phyloP scores from a whole-genome alignment of 495 filamentous ascomycete species.

The Penicillium herquei region DNA sequence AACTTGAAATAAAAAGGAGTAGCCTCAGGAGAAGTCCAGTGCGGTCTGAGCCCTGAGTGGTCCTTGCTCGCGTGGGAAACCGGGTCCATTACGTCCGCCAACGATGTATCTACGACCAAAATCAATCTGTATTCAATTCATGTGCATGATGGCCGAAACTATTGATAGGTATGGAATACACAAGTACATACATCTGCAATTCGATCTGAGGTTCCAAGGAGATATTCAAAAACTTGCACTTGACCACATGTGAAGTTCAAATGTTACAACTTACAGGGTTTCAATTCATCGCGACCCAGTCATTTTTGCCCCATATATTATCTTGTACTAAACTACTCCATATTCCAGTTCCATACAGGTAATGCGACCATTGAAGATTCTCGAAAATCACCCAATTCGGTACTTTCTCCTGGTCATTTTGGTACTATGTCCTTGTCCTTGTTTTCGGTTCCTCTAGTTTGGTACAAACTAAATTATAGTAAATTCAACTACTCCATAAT shows the following conservation, averaged over 20 bases:
- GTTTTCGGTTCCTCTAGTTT: neutral
- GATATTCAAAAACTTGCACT: no score
- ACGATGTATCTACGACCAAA: conserved; percentile 9
- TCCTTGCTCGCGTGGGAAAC: conserved; percentile 27
- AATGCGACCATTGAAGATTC: conserved; percentile 4
- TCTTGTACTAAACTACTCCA: no score
- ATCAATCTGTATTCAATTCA: no score
- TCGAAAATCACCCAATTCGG: conserved; percentile 22
- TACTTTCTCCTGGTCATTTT: conserved; percentile 10
- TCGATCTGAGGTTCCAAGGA: no score
- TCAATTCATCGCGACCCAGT: conserved; percentile 32
- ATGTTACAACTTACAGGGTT: conserved; percentile 14
- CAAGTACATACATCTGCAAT: neutral
- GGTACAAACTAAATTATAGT: neutral
- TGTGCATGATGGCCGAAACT: no score
- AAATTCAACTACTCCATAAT: neutral
- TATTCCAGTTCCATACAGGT: no score
- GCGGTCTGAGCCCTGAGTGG: conserved; percentile 21
- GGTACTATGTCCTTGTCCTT: neutral
- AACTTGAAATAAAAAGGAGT: neutral
- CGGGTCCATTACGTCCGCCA: conserved; percentile 18
- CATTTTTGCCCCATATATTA: conserved; percentile 22
- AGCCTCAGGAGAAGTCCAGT: neutral
- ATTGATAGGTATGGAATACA: neutral
- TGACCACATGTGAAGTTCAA: no score